Evolutionary conservation across 2,329 filamentous ascomycete genomes (phyloP).

Genomic region (Penicillium digitatum): DNA sequence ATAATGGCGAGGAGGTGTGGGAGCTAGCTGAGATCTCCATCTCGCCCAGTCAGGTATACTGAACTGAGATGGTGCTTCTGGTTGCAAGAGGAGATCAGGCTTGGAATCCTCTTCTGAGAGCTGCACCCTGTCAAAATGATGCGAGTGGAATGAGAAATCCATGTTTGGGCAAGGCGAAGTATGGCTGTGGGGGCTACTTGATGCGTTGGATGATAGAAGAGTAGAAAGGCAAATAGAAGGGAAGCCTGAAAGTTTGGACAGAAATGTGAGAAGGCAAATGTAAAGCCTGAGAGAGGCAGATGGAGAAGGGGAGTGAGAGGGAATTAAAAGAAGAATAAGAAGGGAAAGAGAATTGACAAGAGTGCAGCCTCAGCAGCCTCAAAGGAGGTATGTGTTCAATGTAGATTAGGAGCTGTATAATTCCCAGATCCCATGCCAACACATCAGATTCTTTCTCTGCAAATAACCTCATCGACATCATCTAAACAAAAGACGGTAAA

Average conservation of each 20-base stretch:
- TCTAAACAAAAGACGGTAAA: slow-evolving; percentile 18
- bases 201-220: not conserved
- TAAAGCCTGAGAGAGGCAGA: slow-evolving; percentile 11
- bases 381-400: slow-evolving; percentile 12
- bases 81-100: slow-evolving; percentile 17
- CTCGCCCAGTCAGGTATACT: slow-evolving; percentile 21
- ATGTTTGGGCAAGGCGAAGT: slow-evolving; percentile 10
- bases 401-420: slow-evolving; percentile 19
- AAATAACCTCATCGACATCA: slow-evolving; percentile 21
- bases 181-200: not conserved
- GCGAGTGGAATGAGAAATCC: slow-evolving; percentile 21
- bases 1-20: slow-evolving; percentile 16
- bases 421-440: slow-evolving; percentile 17
- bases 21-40: slow-evolving; percentile 21
- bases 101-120: slow-evolving; percentile 22
- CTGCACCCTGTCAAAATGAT: slow-evolving; percentile 19
- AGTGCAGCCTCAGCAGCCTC: slow-evolving; percentile 1
- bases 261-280: slow-evolving; percentile 6
- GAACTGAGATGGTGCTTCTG: slow-evolving; percentile 14
- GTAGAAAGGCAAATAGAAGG: slow-evolving; percentile 3
- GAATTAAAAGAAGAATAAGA: not conserved
- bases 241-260: not conserved
- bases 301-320: slow-evolving; percentile 6
- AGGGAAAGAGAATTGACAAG: not conserved
- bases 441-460: slow-evolving; percentile 18